Evolutionary conservation across 768 basidiomycete genomes (phyloP), one percentile per base, ranked within the genome.

Genomic region (Coprinopsis sp.): DNA sequence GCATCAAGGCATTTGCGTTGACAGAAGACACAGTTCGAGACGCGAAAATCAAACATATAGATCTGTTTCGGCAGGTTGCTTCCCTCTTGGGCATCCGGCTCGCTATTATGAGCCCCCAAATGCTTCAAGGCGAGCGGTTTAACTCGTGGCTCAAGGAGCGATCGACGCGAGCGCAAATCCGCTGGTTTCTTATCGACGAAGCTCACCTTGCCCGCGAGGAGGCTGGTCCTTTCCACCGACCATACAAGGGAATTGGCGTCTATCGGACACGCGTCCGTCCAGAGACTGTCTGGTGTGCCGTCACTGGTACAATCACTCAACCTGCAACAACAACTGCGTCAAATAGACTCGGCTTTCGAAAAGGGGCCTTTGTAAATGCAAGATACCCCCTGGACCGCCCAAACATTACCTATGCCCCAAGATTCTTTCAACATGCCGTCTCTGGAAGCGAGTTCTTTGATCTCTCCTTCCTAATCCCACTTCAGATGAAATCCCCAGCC

Each of bases 111-210:
- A 53, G 43, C 29, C 52, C 48, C 4, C 52, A 53, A 24, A 53
- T 53, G 49, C 44, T 53, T 4, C 37, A 31, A 5, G 37, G 48
- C 19, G 33, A 2, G 16, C 27, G 43, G 14, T 29, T 45, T 14
- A 24, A 37, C 4, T 37, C 43, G 22, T 45, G 37, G 13, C 14
- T 48, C 14, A 27, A 24, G 16, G 19, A 33, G 2, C 27, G 34
- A 3, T 24, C 36, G 11, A 30, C 22, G 14, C 24, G 27, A 27
- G 13, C 4, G 12, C 28, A 23, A 1, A 37, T 52, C 33, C 51
- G 47, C 6, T 52, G 51, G 51, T 38, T 52, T 39, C 40, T 52
- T 10, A 43, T 51, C 28, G 51, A 52, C 31, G 51, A 52, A 44
- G 46, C 51, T 12, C 51, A 52, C 19, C 40, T 52, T 16, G 33